Base-by-base conservation (phyloP, 805 yeast species). In the Lipomyces yamanashiensis region DNA sequence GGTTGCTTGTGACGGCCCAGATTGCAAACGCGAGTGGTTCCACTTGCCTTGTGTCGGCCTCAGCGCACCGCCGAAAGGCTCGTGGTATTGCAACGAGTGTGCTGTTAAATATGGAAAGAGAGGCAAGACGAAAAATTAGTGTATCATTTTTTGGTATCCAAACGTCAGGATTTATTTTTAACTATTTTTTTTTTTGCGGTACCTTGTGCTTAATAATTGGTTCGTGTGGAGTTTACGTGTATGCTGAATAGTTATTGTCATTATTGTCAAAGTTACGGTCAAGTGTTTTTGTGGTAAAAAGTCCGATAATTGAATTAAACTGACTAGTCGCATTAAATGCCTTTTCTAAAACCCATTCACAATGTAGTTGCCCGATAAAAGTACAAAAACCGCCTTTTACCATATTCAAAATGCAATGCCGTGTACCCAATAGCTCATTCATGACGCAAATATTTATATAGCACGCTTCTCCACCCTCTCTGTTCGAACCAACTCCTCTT, bases 1-100 rank as follows among this genome's bases (percentile, higher is more conserved):
- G 99, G 98, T 95, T 64, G 99, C 96, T 1, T 95, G 99, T 78
- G 99, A 95, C 73, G 98, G 97, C 12, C 92, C 90, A 41, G 85
- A 86, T 59, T 90, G 97, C 78, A 85, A 86, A 74, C 80, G 90
- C 61, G 96, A 90, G 75, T 90, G 96, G 96, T 90, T 90, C 76
- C 96, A 90, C 78, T 79, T 90, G 68, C 95, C 96, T n/a, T 90
- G 96, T 76, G 90, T 88, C 49, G 96, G 96, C 0, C 81, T 89
- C 70, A 86, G 85, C 58, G 89, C 90, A 52, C 83, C 91, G 7
- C 96, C 96, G 81, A 71, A 70, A 34, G 73, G 73, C 10, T 71
- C 70, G 23, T 71, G 89, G 89, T 86, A 82, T 67, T 86, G 89
- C 72, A 84, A 84, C 61, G 88, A 85, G 59, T 86, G 89, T 73